These are phyloP conservation scores for Prunus mume DNA, from an alignment of 306 rosid genomes.

Conservation along the genomic window DNA sequence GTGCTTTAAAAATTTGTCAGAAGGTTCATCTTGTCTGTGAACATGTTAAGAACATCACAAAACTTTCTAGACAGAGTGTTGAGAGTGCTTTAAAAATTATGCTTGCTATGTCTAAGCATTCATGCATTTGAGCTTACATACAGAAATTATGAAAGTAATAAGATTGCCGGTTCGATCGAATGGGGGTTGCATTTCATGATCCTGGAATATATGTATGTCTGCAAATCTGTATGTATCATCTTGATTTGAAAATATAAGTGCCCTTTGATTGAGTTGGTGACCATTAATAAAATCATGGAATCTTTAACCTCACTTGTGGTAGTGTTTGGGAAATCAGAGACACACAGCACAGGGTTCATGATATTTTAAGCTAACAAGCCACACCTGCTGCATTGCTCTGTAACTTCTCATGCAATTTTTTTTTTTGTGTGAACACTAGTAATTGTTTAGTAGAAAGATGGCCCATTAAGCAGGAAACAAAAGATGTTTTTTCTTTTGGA, in stretches of 20 bases:
- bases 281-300: constrained; percentile 25
- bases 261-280: background rate
- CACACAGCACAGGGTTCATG: constrained; percentile 6
- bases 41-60: constrained; percentile 3
- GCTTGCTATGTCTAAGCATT: background rate
- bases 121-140: background rate
- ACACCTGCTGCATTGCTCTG: background rate
- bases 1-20: background rate
- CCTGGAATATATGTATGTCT: constrained; percentile 8
- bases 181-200: background rate
- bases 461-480: background rate
- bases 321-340: constrained; percentile 20
- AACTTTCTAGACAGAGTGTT: background rate
- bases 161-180: background rate
- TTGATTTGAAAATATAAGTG: background rate
- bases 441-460: background rate
- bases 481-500: background rate
- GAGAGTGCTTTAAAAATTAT: constrained; percentile 8
- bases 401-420: background rate
- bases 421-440: background rate
- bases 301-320: constrained; percentile 25
- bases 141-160: background rate
- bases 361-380: constrained; percentile 3
- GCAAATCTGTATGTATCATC: background rate
- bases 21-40: constrained; percentile 1